phyloP scores from a whole-genome alignment of 2,329 filamentous ascomycete genomes.

The Proliferodiscus dingleyae region DNA sequence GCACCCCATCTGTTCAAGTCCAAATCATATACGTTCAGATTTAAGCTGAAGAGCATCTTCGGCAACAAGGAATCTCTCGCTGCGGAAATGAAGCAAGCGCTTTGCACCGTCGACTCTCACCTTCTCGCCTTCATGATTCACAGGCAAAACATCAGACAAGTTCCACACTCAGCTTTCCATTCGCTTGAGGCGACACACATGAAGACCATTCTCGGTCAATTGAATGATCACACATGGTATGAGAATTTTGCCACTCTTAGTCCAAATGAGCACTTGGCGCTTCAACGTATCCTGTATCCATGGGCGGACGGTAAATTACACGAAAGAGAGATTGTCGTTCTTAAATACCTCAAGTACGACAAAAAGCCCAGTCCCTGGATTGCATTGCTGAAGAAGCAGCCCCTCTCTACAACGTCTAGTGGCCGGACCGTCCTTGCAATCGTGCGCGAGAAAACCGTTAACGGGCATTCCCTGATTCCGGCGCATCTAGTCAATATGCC shows the following conservation, averaged over 20 bases:
- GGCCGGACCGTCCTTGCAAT: constrained; percentile 22
- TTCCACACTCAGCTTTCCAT: constrained; percentile 28
- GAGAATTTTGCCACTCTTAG: constrained; percentile 21
- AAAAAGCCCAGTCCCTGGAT: constrained; percentile 20
- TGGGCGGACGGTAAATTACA: constrained; percentile 1
- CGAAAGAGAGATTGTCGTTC: constrained; percentile 21
- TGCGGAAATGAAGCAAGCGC: constrained; percentile 20
- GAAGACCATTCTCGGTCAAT: constrained; percentile 24
- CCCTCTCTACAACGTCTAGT: neutral
- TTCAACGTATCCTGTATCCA: constrained; percentile 13
- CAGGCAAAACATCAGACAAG: constrained; percentile 2
- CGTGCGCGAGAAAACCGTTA: constrained; percentile 19
- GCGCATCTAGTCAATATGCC: neutral
- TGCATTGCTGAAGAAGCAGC: constrained; percentile 9
- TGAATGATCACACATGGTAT: constrained; percentile 25
- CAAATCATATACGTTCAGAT: constrained; percentile 15
- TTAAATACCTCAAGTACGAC: constrained; percentile 22
- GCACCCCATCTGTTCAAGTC: constrained; percentile 22
- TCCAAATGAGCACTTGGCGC: constrained; percentile 10
- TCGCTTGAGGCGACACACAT: constrained; percentile 27
- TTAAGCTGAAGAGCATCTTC: constrained; percentile 25
- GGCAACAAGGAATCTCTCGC: constrained; percentile 27
- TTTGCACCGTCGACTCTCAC: constrained; percentile 18
- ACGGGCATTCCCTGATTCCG: constrained; percentile 15
- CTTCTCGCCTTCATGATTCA: constrained; percentile 24